phyloP scores from a whole-genome alignment of 2,329 filamentous ascomycete genomes.

The Fusarium incarnatum region DNA sequence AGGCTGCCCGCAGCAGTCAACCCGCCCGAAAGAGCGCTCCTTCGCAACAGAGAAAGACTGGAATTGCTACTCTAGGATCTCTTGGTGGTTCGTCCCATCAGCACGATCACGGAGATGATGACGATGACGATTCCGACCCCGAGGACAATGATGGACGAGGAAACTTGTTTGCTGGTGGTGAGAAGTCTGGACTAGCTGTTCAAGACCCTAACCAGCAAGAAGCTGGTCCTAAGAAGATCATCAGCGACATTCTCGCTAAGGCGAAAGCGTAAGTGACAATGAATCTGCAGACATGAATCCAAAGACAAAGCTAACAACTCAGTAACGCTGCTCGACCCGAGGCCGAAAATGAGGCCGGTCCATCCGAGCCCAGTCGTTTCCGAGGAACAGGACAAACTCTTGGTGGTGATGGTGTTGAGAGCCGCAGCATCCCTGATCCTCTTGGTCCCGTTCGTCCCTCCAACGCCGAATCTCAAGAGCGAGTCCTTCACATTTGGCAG shows the following conservation, averaged over 20 bases:
- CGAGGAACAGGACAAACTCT: constrained; percentile 79
- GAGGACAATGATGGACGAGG: constrained; percentile 69
- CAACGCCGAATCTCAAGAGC: constrained; percentile 66
- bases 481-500: constrained; percentile 82
- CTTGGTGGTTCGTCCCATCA: constrained; percentile 61
- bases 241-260: constrained; percentile 73
- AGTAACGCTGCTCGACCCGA: constrained; percentile 72
- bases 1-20: constrained; percentile 46
- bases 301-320: constrained; percentile 21
- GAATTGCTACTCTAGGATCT: constrained; percentile 71
- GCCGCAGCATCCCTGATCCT: constrained; percentile 74
- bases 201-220: constrained; percentile 68
- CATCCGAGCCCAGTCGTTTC: constrained; percentile 68
- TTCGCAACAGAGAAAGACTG: constrained; percentile 65
- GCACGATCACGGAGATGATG: constrained; percentile 69
- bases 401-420: constrained; percentile 80
- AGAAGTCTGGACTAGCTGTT: constrained; percentile 80
- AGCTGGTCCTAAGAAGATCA: constrained; percentile 64
- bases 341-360: constrained; percentile 60
- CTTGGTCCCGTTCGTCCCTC: constrained; percentile 47
- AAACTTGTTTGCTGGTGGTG: constrained; percentile 85
- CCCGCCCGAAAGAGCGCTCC: constrained; percentile 52
- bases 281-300: not conserved
- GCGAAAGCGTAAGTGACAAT: constrained; percentile 66
- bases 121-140: constrained; percentile 66